Conservation (phyloP, 148 eudicot species). For the Heliamphora exappendiculata region DNA sequence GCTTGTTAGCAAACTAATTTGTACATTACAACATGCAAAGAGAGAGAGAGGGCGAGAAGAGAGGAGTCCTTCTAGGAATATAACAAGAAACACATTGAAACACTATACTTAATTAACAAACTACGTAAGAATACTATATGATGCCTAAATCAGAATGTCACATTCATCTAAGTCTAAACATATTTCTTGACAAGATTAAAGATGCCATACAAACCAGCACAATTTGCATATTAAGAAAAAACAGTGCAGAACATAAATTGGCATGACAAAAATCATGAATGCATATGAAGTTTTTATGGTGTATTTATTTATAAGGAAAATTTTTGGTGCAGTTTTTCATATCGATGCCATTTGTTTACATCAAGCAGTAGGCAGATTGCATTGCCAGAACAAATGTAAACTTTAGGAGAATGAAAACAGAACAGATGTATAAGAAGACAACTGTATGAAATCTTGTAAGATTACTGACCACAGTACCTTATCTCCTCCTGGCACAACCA, state of each 20-base stretch:
- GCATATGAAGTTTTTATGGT: not conserved
- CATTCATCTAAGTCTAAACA: too few species aligned
- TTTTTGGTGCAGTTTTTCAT: not conserved
- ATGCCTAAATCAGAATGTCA: too few species aligned
- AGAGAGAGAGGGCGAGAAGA: too few species aligned
- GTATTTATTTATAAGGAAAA: not conserved
- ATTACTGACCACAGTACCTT: slow-evolving; percentile 35
- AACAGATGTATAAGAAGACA: not conserved
- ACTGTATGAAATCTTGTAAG: not conserved
- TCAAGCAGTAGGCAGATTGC: not conserved
- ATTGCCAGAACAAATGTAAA: not conserved
- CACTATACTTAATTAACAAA: too few species aligned
- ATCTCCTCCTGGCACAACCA: slow-evolving; percentile 97
- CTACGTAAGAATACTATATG: too few species aligned
- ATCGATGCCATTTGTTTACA: not conserved
- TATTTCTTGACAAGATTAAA: too few species aligned
- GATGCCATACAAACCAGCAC: not conserved
- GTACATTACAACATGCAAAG: too few species aligned
- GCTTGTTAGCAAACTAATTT: too few species aligned
- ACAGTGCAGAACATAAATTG: not conserved
- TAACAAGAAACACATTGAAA: too few species aligned
- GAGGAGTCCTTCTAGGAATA: too few species aligned
- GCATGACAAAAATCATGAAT: not conserved
- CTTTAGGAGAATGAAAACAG: not conserved
- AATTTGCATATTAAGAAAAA: not conserved